A percentile compares a stretch with the other conserved stretches of the same genome.
phyloP scores from a whole-genome alignment of 2,329 filamentous ascomycete species.

The Chaetothyriales sp. region DNA sequence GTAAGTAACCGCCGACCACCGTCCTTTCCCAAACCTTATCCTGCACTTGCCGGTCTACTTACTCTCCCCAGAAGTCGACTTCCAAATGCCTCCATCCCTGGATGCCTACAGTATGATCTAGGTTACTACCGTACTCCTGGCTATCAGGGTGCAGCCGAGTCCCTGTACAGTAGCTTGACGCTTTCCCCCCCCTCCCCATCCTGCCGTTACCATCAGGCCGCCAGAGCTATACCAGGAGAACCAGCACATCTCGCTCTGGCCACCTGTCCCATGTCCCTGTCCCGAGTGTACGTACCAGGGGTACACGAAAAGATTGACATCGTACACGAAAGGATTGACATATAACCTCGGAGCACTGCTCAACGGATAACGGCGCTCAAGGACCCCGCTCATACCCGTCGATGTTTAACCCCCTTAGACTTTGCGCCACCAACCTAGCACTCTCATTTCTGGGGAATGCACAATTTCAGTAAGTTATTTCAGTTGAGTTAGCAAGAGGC shows the following conservation, averaged over 20 bases:
- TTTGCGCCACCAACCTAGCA: not conserved
- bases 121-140: no score
- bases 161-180: no score
- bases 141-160: no score
- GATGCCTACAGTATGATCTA: no score
- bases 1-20: not conserved
- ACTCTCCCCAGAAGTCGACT: not conserved
- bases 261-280: not conserved
- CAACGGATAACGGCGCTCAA: not conserved
- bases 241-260: not conserved
- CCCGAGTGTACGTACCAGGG: not conserved
- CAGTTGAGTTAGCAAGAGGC: no score
- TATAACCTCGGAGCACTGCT: not conserved
- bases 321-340: not conserved
- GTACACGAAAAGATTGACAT: not conserved
- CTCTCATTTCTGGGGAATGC: not conserved
- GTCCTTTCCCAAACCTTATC: not conserved
- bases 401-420: not conserved
- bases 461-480: not conserved
- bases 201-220: no score
- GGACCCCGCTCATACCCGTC: not conserved
- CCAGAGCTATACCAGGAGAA: no score
- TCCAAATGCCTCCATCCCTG: not conserved
- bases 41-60: not conserved
- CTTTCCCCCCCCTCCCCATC: constrained; percentile 19